Conservation (phyloP, 768 basidiomycete genomes). For the Russula sp. region DNA sequence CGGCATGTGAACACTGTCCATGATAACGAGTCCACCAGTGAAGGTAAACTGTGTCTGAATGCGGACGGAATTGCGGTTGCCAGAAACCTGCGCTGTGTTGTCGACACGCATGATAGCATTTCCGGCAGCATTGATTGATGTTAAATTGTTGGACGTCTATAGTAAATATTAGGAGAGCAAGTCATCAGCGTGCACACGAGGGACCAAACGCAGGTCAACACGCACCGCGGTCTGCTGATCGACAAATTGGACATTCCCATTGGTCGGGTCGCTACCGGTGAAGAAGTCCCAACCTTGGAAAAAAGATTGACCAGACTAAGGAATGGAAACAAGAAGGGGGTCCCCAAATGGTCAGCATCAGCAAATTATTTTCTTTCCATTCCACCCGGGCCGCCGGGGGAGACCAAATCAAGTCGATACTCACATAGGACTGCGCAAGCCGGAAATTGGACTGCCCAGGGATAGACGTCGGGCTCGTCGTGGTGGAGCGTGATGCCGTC, state of each 20-base stretch:
- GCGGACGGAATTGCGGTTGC: conserved; percentile 71
- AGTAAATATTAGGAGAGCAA: neutral
- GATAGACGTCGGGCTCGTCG: conserved; percentile 16
- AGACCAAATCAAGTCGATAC: conserved; percentile 31
- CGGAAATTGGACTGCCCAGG: conserved; percentile 40
- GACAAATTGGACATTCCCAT: conserved; percentile 67
- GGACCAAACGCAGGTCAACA: neutral
- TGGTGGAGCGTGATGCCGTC: conserved; percentile 30
- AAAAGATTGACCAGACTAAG: conserved; percentile 64
- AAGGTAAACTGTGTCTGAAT: conserved; percentile 62
- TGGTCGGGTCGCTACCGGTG: conserved; percentile 67
- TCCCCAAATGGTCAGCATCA: conserved; percentile 7
- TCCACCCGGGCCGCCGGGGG: conserved; percentile 17
- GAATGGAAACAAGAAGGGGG: neutral
- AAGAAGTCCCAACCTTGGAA: conserved; percentile 83
- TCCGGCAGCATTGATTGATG: conserved; percentile 63
- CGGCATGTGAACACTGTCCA: conserved; percentile 89
- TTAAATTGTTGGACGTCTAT: conserved; percentile 56
- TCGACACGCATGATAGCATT: conserved; percentile 88
- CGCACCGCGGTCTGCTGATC: conserved; percentile 58
- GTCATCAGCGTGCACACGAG: conserved; percentile 14
- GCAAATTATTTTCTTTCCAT: neutral
- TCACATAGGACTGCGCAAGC: conserved; percentile 55
- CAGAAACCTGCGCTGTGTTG: conserved; percentile 70
- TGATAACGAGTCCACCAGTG: conserved; percentile 66